Evolutionary conservation across 2,329 filamentous ascomycete species (phyloP).

Genomic region (Exophiala viscosa): DNA sequence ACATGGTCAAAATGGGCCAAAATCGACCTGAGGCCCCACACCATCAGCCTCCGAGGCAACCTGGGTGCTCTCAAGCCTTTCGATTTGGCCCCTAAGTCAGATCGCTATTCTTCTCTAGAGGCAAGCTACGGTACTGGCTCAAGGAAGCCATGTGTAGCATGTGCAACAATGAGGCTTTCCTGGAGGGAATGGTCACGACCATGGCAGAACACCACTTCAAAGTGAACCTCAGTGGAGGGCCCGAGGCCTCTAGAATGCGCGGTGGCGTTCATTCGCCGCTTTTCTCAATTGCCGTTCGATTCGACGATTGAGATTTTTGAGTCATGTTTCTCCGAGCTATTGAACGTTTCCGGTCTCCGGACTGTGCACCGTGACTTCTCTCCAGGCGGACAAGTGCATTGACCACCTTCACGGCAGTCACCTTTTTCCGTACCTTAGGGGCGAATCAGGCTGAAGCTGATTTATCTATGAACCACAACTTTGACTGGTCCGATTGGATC

Average conservation of each 20-base stretch:
- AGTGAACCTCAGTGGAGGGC: neutral
- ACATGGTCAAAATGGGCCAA: neutral
- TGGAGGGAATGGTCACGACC: no score
- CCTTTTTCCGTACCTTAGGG: constrained; percentile 2
- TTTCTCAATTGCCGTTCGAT: constrained; percentile 14
- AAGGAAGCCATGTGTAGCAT: no score
- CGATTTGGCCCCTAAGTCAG: neutral
- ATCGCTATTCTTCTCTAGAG: neutral
- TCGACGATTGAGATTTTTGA: constrained; percentile 14
- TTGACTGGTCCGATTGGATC: constrained; percentile 12
- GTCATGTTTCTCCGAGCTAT: constrained; percentile 7
- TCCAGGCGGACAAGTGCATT: constrained; percentile 1
- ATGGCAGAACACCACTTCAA: neutral
- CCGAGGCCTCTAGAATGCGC: constrained; percentile 5
- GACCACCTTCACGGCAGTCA: neutral
- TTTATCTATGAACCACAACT: constrained; percentile 9
- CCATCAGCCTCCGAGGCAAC: constrained; percentile 2
- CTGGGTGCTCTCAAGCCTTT: constrained; percentile 1
- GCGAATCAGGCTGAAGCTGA: constrained; percentile 25
- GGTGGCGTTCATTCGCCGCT: constrained; percentile 5
- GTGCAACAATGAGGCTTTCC: no score
- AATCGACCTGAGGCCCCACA: neutral
- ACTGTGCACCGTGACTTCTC: neutral
- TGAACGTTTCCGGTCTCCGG: neutral
- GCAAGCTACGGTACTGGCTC: neutral